Evolutionary conservation across 2,329 filamentous ascomycete genomes (phyloP), one percentile per base, ranked within the genome.

Genomic region (Botrytis paeoniae): DNA sequence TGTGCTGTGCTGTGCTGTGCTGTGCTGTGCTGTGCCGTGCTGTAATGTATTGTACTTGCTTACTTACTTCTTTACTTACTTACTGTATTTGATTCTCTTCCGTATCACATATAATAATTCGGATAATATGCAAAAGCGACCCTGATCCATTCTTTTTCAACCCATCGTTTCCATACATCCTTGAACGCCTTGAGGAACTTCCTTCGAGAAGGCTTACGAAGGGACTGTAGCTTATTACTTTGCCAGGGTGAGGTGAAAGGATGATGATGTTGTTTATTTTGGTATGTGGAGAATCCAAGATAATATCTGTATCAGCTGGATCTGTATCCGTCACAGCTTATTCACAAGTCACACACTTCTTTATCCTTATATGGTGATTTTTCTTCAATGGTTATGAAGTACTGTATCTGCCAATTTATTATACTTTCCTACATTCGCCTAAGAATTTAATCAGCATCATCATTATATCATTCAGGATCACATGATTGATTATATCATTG

Each of bases 351-450:
- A 57, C n/a, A 57, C 48, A 18, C n/a, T 29, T 29, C 51, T 29
- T 54, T 54, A 18, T 29, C n/a, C 51, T 54, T 18, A 54, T 54
- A 29, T 39, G 37, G 35, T 25, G 8, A n/a, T 62, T 62, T 41
- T 37, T 16, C 37, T 43, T 22, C 37, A 63, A 63, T n/a, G 61
- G 61, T 63, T 62, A 41, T 41, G 37, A 41, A 48, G 29, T 25
- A 16, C 51, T 57, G n/a, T 32, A 32, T 57, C 51, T 48, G 32
- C 32, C 32, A 66, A 51, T 66, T 39, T 51, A 66, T 51, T 66
- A n/a, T 22, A 66, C 64, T 68, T 54, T 68, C 64, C 64, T 68
- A 68, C 64, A 54, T 68, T 68, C 64, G 64, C 64, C 64, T 54
- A 66, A 66, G 22, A 25, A 20, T 14, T 54, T 16, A 65, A 14